Conservation (phyloP, 257 asterid species). For the Nicotiana noctiflora region DNA sequence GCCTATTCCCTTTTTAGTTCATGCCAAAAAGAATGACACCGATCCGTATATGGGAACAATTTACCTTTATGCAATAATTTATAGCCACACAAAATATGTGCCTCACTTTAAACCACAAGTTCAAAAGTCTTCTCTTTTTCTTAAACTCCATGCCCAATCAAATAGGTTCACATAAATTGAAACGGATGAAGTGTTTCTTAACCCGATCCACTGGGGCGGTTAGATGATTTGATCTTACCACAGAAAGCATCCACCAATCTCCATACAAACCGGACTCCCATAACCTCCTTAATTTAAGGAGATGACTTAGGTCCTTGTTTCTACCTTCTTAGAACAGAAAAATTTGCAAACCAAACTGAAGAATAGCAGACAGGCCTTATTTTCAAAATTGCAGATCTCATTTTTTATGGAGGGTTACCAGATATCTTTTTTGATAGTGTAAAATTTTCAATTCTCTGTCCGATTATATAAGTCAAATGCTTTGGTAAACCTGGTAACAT, state of each 20-base stretch:
- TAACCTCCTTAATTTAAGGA: background rate
- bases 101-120: too few species aligned
- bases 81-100: too few species aligned
- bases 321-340: background rate
- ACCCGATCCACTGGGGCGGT: background rate
- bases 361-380: background rate
- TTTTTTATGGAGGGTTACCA: background rate
- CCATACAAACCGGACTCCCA: background rate
- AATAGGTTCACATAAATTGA: too few species aligned
- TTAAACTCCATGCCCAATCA: too few species aligned
- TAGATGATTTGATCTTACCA: background rate
- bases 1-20: too few species aligned
- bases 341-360: background rate
- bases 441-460: background rate
- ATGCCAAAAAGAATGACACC: too few species aligned
- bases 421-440: background rate
- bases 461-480: background rate
- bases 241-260: background rate
- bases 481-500: background rate
- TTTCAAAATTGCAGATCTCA: background rate
- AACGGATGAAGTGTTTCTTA: background rate
- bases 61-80: too few species aligned
- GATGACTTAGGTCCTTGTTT: background rate
- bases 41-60: too few species aligned
- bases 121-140: too few species aligned